Conservation (phyloP, 2,329 filamentous ascomycete species). For the Apiospora aurea region DNA sequence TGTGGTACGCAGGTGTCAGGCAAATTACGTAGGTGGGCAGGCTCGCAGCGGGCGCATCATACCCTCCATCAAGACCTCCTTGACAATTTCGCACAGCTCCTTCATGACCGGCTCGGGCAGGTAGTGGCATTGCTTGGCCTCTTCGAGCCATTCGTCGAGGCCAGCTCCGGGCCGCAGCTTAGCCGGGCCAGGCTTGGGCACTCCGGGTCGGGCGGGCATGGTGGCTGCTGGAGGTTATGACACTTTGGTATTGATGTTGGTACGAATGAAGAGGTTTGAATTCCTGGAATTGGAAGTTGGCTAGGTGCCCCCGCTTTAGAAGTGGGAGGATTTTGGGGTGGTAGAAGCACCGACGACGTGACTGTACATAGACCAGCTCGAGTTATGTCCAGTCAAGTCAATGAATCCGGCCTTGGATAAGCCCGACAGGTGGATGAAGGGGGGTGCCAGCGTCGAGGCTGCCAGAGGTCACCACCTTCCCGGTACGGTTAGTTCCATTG, state of each 20-base stretch:
- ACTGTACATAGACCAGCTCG: constrained; percentile 12
- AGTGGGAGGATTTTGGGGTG: neutral
- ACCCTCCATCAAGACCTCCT: constrained; percentile 99
- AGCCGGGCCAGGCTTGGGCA: constrained; percentile 91
- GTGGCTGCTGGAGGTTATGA: neutral
- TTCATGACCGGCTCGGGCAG: constrained; percentile 98
- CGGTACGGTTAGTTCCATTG: neutral
- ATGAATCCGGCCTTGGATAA: constrained; percentile 17
- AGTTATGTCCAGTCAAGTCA: constrained; percentile 18
- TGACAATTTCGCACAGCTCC: constrained; percentile 97
- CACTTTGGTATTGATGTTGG: neutral
- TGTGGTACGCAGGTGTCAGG: constrained; percentile 44
- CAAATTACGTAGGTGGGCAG: neutral
- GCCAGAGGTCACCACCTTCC: constrained; percentile 15
- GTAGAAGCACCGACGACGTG: constrained; percentile 13
- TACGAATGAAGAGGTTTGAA: neutral
- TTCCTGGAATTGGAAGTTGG: neutral
- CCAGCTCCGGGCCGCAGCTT: constrained; percentile 83
- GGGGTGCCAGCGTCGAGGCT: constrained; percentile 10
- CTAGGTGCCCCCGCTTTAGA: constrained; percentile 5
- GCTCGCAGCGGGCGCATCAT: constrained; percentile 35
- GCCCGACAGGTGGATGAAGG: constrained; percentile 18
- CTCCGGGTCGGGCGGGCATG: constrained; percentile 36
- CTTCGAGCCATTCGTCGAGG: constrained; percentile 94
- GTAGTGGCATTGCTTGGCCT: constrained; percentile 97